A percentile compares a stretch with the other conserved stretches of the same genome.
phyloP scores from a whole-genome alignment of 202 grass and related monocot genomes.

The Musa balbisiana region DNA sequence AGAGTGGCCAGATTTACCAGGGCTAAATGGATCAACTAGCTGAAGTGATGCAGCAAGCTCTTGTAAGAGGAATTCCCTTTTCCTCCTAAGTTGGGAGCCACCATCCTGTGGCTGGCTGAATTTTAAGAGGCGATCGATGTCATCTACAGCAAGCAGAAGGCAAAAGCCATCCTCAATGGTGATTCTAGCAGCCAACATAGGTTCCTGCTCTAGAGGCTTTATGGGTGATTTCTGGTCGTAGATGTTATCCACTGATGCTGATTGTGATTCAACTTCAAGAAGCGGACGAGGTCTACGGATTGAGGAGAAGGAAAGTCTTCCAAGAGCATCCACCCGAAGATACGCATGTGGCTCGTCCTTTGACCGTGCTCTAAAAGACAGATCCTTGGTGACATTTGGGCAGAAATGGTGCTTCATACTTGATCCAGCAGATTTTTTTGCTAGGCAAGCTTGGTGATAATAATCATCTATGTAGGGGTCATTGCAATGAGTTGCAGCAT shows the following conservation, averaged over 20 bases:
- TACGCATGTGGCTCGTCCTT: constrained; percentile 82
- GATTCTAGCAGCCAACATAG: constrained; percentile 78
- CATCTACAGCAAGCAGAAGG: constrained; percentile 76
- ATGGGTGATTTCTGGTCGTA: constrained; percentile 27
- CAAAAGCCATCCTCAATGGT: constrained; percentile 70
- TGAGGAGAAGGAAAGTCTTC: constrained; percentile 74
- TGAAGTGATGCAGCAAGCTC: constrained; percentile 64
- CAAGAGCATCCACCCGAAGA: constrained; percentile 81
- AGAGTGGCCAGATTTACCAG: constrained; percentile 34
- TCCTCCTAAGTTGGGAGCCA: constrained; percentile 47
- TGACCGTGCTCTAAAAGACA: constrained; percentile 34
- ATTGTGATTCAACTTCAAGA: constrained; percentile 65
- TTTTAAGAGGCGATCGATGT: constrained; percentile 62
- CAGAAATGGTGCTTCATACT: constrained; percentile 50
- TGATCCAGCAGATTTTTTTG: constrained; percentile 48
- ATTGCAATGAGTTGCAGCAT: constrained; percentile 59
- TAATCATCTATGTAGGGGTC: constrained; percentile 90
- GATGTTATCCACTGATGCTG: constrained; percentile 29
- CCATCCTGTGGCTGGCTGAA: constrained; percentile 65
- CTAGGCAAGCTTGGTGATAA: constrained; percentile 77
- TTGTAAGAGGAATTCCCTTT: constrained; percentile 51
- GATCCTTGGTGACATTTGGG: constrained; percentile 56
- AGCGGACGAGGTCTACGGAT: constrained; percentile 71
- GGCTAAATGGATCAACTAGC: constrained; percentile 63
- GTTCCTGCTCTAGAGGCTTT: constrained; percentile 73